Conservation (phyloP, 495 filamentous ascomycete genomes). For the Beverwykella pulmonaria region DNA sequence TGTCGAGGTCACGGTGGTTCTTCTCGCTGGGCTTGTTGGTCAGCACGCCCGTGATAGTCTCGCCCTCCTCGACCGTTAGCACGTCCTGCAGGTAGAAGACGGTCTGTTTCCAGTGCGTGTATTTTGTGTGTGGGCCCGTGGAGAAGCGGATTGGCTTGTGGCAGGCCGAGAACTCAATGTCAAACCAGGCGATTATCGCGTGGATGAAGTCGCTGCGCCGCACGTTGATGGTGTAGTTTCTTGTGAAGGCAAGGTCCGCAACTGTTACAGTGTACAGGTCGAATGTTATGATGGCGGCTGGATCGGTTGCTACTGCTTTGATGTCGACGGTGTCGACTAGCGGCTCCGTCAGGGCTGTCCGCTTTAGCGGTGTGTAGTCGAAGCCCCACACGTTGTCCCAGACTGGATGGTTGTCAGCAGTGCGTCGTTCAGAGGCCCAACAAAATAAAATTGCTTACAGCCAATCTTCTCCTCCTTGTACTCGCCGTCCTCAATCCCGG, state of each 20-base stretch:
- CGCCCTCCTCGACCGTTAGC: slow-evolving; percentile 48
- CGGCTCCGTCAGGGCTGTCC: slow-evolving; percentile 78
- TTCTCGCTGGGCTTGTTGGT: slow-evolving; percentile 86
- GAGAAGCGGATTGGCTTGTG: slow-evolving; percentile 57
- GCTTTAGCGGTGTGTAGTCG: slow-evolving; percentile 83
- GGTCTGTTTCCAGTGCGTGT: slow-evolving; percentile 56
- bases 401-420: slow-evolving; percentile 52
- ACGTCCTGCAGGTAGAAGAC: slow-evolving; percentile 53
- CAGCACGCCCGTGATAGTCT: slow-evolving; percentile 66
- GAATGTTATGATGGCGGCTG: slow-evolving; percentile 72
- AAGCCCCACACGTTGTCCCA: slow-evolving; percentile 99
- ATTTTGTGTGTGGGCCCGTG: slow-evolving; percentile 54
- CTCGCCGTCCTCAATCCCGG: slow-evolving; percentile 82
- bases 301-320: slow-evolving; percentile 79
- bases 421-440: not conserved
- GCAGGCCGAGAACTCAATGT: slow-evolving; percentile 96
- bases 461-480: slow-evolving; percentile 88
- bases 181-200: slow-evolving; percentile 96
- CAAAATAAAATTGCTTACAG: no score
- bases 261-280: slow-evolving; percentile 78
- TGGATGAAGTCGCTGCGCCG: slow-evolving; percentile 89
- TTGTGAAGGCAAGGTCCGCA: slow-evolving; percentile 75
- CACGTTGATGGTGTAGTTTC: slow-evolving; percentile 69
- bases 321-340: slow-evolving; percentile 81
- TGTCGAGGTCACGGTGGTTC: slow-evolving; percentile 94